Percentiles rank a stretch among this genome's conserved stretches.
Evolutionary conservation across 2,329 filamentous ascomycete species (phyloP).

Genomic region (Orbilia oligospora): DNA sequence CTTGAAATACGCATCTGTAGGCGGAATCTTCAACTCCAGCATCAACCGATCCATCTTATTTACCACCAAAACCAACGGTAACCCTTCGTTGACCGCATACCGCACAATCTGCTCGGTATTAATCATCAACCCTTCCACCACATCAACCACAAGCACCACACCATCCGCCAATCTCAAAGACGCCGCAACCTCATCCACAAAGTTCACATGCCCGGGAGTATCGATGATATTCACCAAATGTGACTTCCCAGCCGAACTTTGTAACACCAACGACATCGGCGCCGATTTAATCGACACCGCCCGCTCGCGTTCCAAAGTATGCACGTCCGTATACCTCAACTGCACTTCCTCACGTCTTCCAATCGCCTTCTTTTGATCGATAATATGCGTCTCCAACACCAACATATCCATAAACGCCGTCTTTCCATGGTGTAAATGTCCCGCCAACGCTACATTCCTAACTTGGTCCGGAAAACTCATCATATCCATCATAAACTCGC

Average conservation of each 20-base stretch:
- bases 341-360: slow-evolving; percentile 74
- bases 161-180: slow-evolving; percentile 90
- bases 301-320: slow-evolving; percentile 87
- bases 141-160: slow-evolving; percentile 92
- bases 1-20: slow-evolving; percentile 98
- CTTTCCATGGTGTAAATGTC: slow-evolving; percentile 97
- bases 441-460: slow-evolving; percentile 90
- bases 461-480: slow-evolving; percentile 97
- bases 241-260: slow-evolving; percentile 90
- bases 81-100: slow-evolving; percentile 89
- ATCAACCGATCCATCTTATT: slow-evolving; percentile 99
- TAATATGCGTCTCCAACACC: slow-evolving; percentile 93
- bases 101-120: slow-evolving; percentile 98
- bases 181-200: slow-evolving; percentile 95
- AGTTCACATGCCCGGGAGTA: slow-evolving; percentile 97
- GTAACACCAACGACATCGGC: slow-evolving; percentile 93
- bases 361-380: slow-evolving; percentile 77
- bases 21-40: slow-evolving; percentile 91
- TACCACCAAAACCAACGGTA: slow-evolving; percentile 89
- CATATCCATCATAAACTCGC: slow-evolving; percentile 87
- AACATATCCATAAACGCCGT: slow-evolving; percentile 99
- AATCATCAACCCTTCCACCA: slow-evolving; percentile 98
- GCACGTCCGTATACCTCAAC: slow-evolving; percentile 93
- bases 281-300: slow-evolving; percentile 92
- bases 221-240: slow-evolving; percentile 95